These are phyloP conservation scores for Narthecium ossifragum DNA, from an alignment of 106 monocot species.

Conservation along the genomic window DNA sequence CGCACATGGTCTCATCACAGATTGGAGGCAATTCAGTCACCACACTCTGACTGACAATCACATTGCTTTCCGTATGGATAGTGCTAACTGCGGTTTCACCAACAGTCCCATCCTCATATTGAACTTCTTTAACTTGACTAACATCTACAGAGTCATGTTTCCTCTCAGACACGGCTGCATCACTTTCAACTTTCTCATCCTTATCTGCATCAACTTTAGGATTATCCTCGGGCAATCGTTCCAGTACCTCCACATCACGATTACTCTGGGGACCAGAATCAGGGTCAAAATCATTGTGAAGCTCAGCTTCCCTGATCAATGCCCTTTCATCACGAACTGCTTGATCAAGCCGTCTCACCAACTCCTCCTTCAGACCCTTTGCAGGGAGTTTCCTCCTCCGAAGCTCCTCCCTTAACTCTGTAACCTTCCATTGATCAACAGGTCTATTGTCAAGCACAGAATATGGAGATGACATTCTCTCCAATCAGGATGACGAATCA, in stretches of 20 bases:
- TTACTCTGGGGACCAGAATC: slow-evolving; percentile 7
- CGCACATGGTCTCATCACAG: slow-evolving; percentile 1
- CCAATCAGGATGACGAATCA: background rate
- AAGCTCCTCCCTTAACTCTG: slow-evolving; percentile 84
- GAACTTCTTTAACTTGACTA: background rate
- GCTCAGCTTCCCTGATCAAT: slow-evolving; percentile 13
- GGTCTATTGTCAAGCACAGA: slow-evolving; percentile 64
- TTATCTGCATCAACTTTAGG: slow-evolving; percentile 9
- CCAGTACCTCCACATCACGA: slow-evolving; percentile 3
- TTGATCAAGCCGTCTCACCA: slow-evolving; percentile 60
- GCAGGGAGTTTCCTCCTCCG: slow-evolving; percentile 47
- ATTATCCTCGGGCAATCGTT: slow-evolving; percentile 6
- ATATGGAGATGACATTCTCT: slow-evolving; percentile 41
- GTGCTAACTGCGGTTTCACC: slow-evolving; percentile 8
- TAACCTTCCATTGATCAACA: slow-evolving; percentile 88
- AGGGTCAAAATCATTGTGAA: slow-evolving; percentile 9
- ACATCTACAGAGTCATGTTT: too few species aligned
- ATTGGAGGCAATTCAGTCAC: background rate
- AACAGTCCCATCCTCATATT: background rate
- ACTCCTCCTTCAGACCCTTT: slow-evolving; percentile 79
- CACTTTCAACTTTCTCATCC: slow-evolving; percentile 13
- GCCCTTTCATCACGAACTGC: slow-evolving; percentile 34
- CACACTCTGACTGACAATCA: slow-evolving; percentile 2
- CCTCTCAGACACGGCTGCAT: background rate
- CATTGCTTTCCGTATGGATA: slow-evolving; percentile 10